phyloP scores from a whole-genome alignment of 495 filamentous ascomycete species.

The Daldinia loculata region DNA sequence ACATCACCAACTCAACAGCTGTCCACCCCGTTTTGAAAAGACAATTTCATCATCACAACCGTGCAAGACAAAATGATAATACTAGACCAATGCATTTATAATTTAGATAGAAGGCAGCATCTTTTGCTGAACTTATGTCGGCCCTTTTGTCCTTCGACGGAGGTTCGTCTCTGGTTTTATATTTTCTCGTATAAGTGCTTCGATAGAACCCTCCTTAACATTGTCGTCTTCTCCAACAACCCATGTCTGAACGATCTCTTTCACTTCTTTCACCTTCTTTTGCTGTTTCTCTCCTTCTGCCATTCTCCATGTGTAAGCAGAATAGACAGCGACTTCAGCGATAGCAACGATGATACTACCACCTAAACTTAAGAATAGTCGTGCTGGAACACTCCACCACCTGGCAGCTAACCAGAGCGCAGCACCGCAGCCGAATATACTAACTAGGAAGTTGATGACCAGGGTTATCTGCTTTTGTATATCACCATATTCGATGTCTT shows the following conservation, averaged over 20 bases:
- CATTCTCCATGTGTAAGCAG: conserved; percentile 82
- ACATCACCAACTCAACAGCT: conserved; percentile 4
- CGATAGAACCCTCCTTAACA: conserved; percentile 40
- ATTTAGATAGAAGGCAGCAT: not conserved
- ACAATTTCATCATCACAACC: not conserved
- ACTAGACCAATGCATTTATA: not conserved
- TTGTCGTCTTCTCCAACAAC: conserved; percentile 64
- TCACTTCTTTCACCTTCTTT: conserved; percentile 71
- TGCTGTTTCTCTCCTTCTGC: conserved; percentile 74
- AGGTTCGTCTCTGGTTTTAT: conserved; percentile 39
- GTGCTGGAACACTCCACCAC: conserved; percentile 73
- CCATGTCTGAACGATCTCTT: conserved; percentile 74
- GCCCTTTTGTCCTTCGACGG: conserved; percentile 45
- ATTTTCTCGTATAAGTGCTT: conserved; percentile 42
- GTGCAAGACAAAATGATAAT: not conserved
- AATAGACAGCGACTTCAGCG: conserved; percentile 89
- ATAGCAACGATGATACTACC: conserved; percentile 77
- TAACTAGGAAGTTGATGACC: conserved; percentile 77
- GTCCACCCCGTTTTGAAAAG: not conserved
- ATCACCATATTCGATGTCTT: conserved; percentile 70
- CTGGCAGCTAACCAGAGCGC: conserved; percentile 77
- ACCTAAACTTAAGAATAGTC: conserved; percentile 74
- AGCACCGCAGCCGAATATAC: conserved; percentile 72
- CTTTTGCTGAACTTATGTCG: conserved; percentile 13
- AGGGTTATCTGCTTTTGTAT: conserved; percentile 78